A percentile compares a stretch with the other conserved stretches of the same genome.
Evolutionary conservation across 331 rosid species (phyloP).

Genomic region (Quercus tomentella): DNA sequence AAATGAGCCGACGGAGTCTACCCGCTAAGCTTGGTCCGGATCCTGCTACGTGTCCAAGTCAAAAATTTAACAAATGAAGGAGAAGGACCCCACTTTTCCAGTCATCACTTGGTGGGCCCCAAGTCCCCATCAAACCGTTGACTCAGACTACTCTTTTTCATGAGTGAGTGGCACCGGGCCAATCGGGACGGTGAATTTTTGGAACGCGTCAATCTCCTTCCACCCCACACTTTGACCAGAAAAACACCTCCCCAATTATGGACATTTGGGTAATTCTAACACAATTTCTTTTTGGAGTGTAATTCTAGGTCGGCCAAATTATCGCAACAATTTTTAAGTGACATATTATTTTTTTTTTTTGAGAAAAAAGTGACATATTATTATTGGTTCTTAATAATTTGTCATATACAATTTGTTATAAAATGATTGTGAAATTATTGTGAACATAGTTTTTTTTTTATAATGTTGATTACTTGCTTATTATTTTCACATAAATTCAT

Average conservation of each 20-base stretch:
- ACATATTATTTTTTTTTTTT: fast-evolving
- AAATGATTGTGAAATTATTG: too few species aligned
- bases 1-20: slow-evolving; percentile 17
- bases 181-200: slow-evolving; percentile 25
- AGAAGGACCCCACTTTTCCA: not conserved
- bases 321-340: too few species aligned
- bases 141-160: slow-evolving; percentile 35
- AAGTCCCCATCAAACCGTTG: slow-evolving; percentile 31
- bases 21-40: slow-evolving; percentile 12
- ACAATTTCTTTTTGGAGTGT: too few species aligned
- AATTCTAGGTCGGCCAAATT: too few species aligned
- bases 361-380: too few species aligned
- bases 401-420: fast-evolving
- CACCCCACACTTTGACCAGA: not conserved
- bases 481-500: too few species aligned
- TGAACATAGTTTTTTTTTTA: too few species aligned
- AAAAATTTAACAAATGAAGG: too few species aligned
- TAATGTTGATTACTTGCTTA: too few species aligned
- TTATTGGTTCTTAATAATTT: too few species aligned
- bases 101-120: slow-evolving; percentile 18
- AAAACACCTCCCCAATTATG: too few species aligned
- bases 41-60: not conserved
- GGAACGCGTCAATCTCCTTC: slow-evolving; percentile 42
- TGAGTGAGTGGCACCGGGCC: slow-evolving; percentile 37
- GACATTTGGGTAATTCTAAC: too few species aligned